phyloP scores from a whole-genome alignment of 2,329 filamentous ascomycete species.

The Alternaria rosae region DNA sequence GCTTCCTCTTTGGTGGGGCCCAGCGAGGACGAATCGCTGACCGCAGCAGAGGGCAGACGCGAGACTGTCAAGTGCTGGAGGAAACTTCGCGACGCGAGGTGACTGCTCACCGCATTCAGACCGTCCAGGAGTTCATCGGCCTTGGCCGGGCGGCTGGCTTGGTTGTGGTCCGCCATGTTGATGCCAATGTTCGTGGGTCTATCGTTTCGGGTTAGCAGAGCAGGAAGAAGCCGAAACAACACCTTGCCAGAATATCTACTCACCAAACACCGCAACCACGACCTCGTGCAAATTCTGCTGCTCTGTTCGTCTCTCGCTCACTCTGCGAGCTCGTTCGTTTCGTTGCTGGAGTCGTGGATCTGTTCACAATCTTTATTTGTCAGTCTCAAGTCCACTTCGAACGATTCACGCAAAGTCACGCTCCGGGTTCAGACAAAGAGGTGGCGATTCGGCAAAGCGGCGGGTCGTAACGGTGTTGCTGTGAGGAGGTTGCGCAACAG shows the following conservation, averaged over 20 bases:
- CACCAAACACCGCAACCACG: slow-evolving; percentile 25
- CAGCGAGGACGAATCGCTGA: slow-evolving; percentile 48
- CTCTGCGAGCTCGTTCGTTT: slow-evolving; percentile 9
- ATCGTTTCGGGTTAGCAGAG: slow-evolving; percentile 42
- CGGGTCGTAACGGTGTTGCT: not conserved
- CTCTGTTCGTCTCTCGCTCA: slow-evolving; percentile 18
- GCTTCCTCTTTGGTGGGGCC: slow-evolving; percentile 45
- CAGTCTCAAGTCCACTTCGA: slow-evolving; percentile 1
- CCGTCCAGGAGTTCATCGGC: slow-evolving; percentile 43
- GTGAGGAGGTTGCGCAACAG: not conserved
- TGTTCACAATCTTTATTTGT: not conserved
- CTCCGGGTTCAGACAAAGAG: not conserved
- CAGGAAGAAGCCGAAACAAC: slow-evolving; percentile 32
- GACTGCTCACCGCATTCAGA: slow-evolving; percentile 43
- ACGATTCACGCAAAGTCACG: slow-evolving; percentile 5
- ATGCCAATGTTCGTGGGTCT: slow-evolving; percentile 36
- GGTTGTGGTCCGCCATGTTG: slow-evolving; percentile 37
- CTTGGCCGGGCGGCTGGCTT: slow-evolving; percentile 26
- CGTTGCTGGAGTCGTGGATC: slow-evolving; percentile 15
- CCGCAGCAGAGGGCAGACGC: slow-evolving; percentile 48
- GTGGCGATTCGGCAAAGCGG: not conserved
- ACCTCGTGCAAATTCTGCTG: slow-evolving; percentile 23
- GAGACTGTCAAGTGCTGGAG: slow-evolving; percentile 46
- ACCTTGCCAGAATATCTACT: slow-evolving; percentile 31
- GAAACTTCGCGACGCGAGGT: slow-evolving; percentile 45